A percentile compares a stretch with the other conserved stretches of the same genome.
Evolutionary conservation across 345 rosid genomes (phyloP).

Genomic region (Adansonia digitata): DNA sequence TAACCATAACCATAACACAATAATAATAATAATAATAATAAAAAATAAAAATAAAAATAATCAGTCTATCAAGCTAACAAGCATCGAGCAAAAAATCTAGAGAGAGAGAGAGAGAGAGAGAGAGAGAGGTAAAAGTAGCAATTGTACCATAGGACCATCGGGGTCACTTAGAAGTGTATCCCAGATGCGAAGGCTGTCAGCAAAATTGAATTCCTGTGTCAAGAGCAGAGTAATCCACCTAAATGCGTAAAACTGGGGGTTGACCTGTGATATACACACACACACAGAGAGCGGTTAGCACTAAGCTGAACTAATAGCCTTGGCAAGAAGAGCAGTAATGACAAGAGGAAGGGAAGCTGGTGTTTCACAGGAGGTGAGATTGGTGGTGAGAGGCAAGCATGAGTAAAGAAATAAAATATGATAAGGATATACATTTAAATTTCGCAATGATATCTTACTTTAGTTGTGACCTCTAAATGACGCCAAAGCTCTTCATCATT

Average conservation of each 20-base stretch:
- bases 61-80: not conserved
- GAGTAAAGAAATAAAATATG: not conserved
- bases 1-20: too few relatives aligned
- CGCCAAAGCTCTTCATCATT: slow-evolving; percentile 99
- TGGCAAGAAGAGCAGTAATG: slow-evolving; percentile 18
- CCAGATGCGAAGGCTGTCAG: slow-evolving; percentile 91
- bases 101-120: not conserved
- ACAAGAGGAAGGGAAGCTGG: not conserved
- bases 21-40: not conserved
- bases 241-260: slow-evolving; percentile 96
- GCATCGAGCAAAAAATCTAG: not conserved
- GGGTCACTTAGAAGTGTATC: slow-evolving; percentile 90
- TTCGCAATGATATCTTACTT: slow-evolving; percentile 43
- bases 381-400: not conserved
- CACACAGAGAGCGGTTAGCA: slow-evolving; percentile 1
- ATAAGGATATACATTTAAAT: not conserved
- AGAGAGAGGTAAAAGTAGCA: not conserved
- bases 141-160: slow-evolving; percentile 83
- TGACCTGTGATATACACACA: slow-evolving; percentile 57
- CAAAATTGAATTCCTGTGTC: slow-evolving; percentile 92
- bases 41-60: not conserved
- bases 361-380: not conserved
- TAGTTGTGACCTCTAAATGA: slow-evolving; percentile 90
- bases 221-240: slow-evolving; percentile 97
- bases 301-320: not conserved